Percentiles rank a stretch among this genome's conserved stretches.
phyloP scores from a whole-genome alignment of 306 rosid genomes.

The Cyamopsis tetragonoloba region DNA sequence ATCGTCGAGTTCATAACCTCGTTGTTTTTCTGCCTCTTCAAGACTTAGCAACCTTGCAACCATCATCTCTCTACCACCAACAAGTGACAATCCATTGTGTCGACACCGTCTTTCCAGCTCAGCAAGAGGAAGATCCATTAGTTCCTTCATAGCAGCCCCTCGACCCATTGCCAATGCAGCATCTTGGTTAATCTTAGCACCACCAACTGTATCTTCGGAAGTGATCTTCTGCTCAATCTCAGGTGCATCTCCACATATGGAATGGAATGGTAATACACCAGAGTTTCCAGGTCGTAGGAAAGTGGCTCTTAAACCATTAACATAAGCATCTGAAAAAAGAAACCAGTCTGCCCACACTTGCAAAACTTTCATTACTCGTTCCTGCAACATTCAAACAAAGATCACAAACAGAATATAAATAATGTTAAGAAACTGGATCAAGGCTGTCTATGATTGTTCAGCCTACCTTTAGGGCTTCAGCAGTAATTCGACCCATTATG shows the following conservation, averaged over 20 bases:
- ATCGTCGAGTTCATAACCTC: conserved; percentile 81
- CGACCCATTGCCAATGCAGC: conserved; percentile 95
- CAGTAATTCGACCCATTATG: conserved; percentile 92
- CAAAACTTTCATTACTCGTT: conserved; percentile 88
- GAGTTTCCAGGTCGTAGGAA: conserved; percentile 87
- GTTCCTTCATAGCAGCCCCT: conserved; percentile 91
- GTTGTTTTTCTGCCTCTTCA: conserved; percentile 94
- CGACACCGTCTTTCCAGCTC: conserved; percentile 98
- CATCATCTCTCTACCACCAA: conserved; percentile 98
- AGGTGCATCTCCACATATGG: conserved; percentile 84
- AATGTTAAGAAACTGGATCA: background rate
- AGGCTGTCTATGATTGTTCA: conserved; percentile 1
- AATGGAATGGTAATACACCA: conserved; percentile 82
- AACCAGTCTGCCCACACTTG: conserved; percentile 99
- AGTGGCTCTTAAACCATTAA: conserved; percentile 94
- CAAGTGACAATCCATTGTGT: conserved; percentile 95
- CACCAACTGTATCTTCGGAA: conserved; percentile 60
- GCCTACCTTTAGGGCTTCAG: conserved; percentile 94
- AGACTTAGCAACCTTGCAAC: conserved; percentile 89
- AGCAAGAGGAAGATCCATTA: conserved; percentile 81
- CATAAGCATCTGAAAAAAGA: conserved; percentile 95
- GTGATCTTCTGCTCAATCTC: conserved; percentile 72
- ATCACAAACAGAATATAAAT: conserved; percentile 11
- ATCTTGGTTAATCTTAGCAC: conserved; percentile 71
- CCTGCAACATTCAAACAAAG: conserved; percentile 50